A percentile compares a stretch with the other conserved stretches of the same genome.
Evolutionary conservation across 306 rosid species (phyloP).

Genomic region (Inga leiocalycina): DNA sequence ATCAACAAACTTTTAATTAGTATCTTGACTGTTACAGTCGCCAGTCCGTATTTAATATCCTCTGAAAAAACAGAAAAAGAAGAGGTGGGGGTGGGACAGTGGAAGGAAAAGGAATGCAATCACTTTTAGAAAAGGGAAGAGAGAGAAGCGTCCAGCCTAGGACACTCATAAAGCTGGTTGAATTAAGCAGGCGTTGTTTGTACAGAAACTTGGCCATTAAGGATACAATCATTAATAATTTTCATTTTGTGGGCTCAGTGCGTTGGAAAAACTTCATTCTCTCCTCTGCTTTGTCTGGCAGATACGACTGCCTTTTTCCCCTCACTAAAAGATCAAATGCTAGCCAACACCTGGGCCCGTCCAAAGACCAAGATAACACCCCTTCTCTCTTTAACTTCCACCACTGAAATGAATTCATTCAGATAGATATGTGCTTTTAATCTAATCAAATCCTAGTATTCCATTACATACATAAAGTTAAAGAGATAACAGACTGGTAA

Average conservation of each 20-base stretch:
- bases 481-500: not conserved
- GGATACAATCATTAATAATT: constrained; percentile 43
- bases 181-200: constrained; percentile 18
- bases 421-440: not conserved
- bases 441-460: not conserved
- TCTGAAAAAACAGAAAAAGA: not conserved
- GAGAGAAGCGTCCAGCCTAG: constrained; percentile 58
- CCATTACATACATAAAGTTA: not conserved
- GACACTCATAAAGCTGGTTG: constrained; percentile 48
- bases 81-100: constrained; percentile 20
- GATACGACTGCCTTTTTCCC: constrained; percentile 12
- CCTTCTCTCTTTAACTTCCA: constrained; percentile 24
- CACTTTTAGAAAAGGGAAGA: constrained; percentile 48
- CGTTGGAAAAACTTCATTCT: constrained; percentile 28
- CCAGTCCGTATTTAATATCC: too few relatives aligned
- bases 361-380: constrained; percentile 13
- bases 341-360: constrained; percentile 22
- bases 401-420: not conserved
- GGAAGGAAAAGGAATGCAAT: constrained; percentile 43
- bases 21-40: too few relatives aligned
- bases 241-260: constrained; percentile 15
- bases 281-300: not conserved
- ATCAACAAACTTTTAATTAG: too few relatives aligned
- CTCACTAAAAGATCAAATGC: constrained; percentile 11
- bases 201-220: constrained; percentile 63